Evolutionary conservation across 768 basidiomycete genomes (phyloP).

Genomic region (Amanita phalloides): DNA sequence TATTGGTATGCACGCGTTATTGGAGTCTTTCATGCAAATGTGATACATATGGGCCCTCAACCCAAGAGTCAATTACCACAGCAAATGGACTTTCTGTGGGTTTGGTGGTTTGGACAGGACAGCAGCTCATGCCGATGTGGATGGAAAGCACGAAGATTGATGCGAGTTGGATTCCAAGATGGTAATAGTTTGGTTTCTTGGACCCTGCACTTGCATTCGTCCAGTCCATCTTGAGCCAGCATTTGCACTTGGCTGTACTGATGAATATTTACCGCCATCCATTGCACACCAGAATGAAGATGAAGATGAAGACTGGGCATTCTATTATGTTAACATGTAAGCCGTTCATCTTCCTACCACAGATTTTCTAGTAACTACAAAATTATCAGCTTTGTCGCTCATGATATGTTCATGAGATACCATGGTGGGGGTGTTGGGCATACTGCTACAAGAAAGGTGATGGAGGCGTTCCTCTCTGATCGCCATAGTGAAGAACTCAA

Average conservation of each 20-base stretch:
- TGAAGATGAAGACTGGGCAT: neutral
- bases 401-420: neutral
- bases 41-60: constrained; percentile 5
- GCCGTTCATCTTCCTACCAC: too few species aligned
- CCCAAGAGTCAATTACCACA: neutral
- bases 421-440: too few species aligned
- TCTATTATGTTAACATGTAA: neutral
- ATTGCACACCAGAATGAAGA: neutral
- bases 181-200: neutral
- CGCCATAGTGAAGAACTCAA: too few species aligned
- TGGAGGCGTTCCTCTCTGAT: too few species aligned
- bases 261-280: neutral
- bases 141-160: constrained; percentile 5
- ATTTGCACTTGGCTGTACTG: neutral
- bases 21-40: constrained; percentile 19
- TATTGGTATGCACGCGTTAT: too few species aligned
- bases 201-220: neutral
- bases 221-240: neutral
- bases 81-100: neutral
- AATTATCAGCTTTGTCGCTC: neutral
- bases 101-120: constrained; percentile 11
- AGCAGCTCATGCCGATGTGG: constrained; percentile 11
- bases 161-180: constrained; percentile 13
- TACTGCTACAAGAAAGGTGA: too few species aligned
- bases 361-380: neutral